Evolutionary conservation across 2,329 filamentous ascomycete genomes (phyloP).

Genomic region (Colletotrichum orchidophilum): DNA sequence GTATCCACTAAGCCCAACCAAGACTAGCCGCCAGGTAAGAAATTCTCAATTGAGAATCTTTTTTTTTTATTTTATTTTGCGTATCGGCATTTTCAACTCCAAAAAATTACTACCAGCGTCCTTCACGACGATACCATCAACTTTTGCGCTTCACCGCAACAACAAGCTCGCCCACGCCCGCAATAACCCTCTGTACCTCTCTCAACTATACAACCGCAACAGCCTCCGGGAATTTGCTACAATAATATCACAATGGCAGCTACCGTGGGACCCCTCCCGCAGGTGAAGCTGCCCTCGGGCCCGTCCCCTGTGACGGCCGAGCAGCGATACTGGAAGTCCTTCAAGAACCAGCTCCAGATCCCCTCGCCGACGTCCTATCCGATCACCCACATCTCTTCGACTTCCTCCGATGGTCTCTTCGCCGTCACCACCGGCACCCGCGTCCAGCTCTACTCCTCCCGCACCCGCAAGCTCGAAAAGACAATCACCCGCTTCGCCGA

Average conservation of each 20-base stretch:
- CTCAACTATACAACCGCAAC: not conserved
- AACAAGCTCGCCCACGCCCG: not conserved
- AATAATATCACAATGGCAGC: constrained; percentile 74
- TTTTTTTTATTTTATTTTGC: constrained; percentile 31
- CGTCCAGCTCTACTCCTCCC: constrained; percentile 92
- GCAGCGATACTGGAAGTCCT: constrained; percentile 95
- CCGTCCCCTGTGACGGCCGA: constrained; percentile 88
- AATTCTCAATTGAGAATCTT: constrained; percentile 33
- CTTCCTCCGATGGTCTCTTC: constrained; percentile 75
- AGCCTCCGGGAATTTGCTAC: not conserved
- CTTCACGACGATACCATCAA: constrained; percentile 26
- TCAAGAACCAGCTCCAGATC: constrained; percentile 90
- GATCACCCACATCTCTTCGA: constrained; percentile 86
- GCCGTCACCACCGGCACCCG: constrained; percentile 94
- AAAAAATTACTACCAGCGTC: constrained; percentile 26
- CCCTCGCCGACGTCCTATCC: constrained; percentile 91
- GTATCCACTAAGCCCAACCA: not conserved
- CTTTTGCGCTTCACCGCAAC: not conserved
- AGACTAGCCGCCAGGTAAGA: constrained; percentile 19
- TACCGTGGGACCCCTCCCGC: constrained; percentile 81
- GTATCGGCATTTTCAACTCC: not conserved
- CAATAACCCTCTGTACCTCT: not conserved
- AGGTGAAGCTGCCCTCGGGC: constrained; percentile 83
- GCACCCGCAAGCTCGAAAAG: constrained; percentile 90
- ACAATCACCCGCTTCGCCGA: constrained; percentile 95